phyloP scores from a whole-genome alignment of 106 monocot genomes.

The Xerophyta viscosa region DNA sequence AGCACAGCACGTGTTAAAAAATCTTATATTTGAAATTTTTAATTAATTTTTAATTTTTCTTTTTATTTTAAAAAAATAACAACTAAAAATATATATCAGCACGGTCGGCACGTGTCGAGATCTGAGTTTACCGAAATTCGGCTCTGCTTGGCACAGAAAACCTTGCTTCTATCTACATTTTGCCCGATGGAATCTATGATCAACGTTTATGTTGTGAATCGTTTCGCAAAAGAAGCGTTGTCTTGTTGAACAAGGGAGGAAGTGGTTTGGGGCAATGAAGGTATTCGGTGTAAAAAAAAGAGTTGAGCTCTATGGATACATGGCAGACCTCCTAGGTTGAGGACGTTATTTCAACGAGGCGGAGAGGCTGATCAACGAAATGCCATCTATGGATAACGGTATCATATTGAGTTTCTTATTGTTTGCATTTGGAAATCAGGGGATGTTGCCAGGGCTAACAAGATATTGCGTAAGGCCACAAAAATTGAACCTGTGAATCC shows the following conservation, averaged over 20 bases:
- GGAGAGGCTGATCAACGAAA: slow-evolving; percentile 28
- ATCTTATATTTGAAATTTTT: too few species aligned
- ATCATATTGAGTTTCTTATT: slow-evolving; percentile 40
- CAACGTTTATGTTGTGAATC: slow-evolving; percentile 39
- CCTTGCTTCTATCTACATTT: too few species aligned
- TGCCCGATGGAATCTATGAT: slow-evolving; percentile 31
- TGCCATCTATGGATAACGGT: slow-evolving; percentile 29
- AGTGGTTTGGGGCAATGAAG: slow-evolving; percentile 33
- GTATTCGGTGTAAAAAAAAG: slow-evolving; percentile 8
- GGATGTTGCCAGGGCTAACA: slow-evolving; percentile 36
- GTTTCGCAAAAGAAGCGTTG: slow-evolving; percentile 29
- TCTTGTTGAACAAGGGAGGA: slow-evolving; percentile 38
- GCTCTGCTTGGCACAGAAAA: slow-evolving; percentile 30
- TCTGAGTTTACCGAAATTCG: slow-evolving; percentile 16
- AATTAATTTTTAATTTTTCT: too few species aligned
- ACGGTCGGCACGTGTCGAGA: slow-evolving; percentile 65
- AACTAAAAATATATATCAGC: too few species aligned
- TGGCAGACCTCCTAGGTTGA: slow-evolving; percentile 42
- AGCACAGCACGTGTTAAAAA: too few species aligned
- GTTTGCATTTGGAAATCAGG: slow-evolving; percentile 18
- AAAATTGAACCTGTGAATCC: slow-evolving; percentile 33
- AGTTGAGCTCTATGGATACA: slow-evolving; percentile 39
- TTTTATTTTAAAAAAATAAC: too few species aligned
- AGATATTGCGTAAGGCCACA: slow-evolving; percentile 22
- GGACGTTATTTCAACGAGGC: slow-evolving; percentile 35